Evolutionary conservation across 495 filamentous ascomycete species (phyloP), one percentile per base, ranked within the genome.

Genomic region (Letharia columbiana): DNA sequence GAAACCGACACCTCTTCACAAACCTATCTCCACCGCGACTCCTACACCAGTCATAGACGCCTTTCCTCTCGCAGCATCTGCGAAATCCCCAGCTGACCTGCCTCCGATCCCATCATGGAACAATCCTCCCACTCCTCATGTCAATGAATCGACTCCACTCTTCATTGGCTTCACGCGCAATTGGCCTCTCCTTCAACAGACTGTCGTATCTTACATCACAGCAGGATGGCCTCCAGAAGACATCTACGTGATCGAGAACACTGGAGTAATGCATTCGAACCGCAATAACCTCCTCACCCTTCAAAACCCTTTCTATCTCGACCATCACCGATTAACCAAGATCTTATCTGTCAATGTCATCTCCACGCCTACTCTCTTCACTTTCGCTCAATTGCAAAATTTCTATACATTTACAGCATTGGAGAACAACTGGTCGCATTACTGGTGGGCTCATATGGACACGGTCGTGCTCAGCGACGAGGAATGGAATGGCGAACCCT

Each of bases 241-340:
- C 67, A 87, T 88, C 67, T 83, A 81, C 64, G 78, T 87, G 3
- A 75, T 87, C 60, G 86, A 87, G 63, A 88, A 88, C 73, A 87
- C 83, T 4, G 86, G 86, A 4, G 79, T 80, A 44, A 84, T 86
- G 71, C 75, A 83, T 49, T 77, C 78, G 18, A 87, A 87, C 67
- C 69, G 72, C 33, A 73, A 77, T 15, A 81, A 82, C 3, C 73
- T 77, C 41, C 75, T 87, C 4, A 77, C 80, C 13, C 72, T 84
- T 0, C 82, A 86, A 66, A 87, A 87, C 67, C 84, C 85, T 17
- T 87, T 85, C 75, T 87, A 77, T 72, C 73, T 88, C 31, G 81
- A 86, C 73, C 81, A 87, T 71, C 75, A 76, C 0, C 73, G 76
- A 0, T 75, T 88, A n/a, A 71, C 72, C 18, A 70, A 76, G 12